These are phyloP conservation scores for Potentilla sterilis DNA, from an alignment of 306 rosid genomes.

Conservation along the genomic window DNA sequence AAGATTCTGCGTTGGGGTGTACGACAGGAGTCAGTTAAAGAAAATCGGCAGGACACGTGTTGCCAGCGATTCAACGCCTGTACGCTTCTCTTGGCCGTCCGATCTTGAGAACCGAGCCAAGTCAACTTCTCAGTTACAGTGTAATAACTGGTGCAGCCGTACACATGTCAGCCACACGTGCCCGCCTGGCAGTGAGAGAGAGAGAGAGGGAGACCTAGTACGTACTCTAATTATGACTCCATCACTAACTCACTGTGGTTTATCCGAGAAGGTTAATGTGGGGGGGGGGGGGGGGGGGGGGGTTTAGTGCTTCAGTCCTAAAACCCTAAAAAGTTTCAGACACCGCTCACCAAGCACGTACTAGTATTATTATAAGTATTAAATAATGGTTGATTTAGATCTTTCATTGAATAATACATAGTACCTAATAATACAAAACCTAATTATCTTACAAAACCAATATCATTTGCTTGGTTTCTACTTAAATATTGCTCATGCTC, in stretches of 20 bases:
- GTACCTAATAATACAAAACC: too few species aligned
- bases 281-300: too few species aligned
- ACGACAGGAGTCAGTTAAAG: conserved; percentile 27
- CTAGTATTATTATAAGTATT: too few species aligned
- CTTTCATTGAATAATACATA: background rate
- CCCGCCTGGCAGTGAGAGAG: background rate
- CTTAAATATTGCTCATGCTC: background rate
- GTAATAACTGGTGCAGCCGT: background rate
- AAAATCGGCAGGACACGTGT: conserved; percentile 42
- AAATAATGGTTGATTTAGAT: background rate
- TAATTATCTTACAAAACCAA: conserved; percentile 10
- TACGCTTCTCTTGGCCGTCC: conserved; percentile 21
- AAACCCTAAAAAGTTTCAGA: background rate
- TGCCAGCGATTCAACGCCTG: background rate
- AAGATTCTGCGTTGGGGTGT: conserved; percentile 25
- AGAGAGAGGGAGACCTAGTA: conserved; percentile 1
- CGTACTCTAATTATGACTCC: conserved; percentile 1
- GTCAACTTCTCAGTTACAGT: conserved; percentile 9
- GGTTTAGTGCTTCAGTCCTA: background rate
- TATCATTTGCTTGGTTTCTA: background rate
- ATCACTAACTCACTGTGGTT: background rate
- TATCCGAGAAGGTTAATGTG: background rate
- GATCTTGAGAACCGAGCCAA: conserved; percentile 12
- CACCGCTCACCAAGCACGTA: background rate
- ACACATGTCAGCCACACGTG: conserved; percentile 29